Base-by-base conservation (phyloP, 257 asterid species). In the Ophiorrhiza pumila region DNA sequence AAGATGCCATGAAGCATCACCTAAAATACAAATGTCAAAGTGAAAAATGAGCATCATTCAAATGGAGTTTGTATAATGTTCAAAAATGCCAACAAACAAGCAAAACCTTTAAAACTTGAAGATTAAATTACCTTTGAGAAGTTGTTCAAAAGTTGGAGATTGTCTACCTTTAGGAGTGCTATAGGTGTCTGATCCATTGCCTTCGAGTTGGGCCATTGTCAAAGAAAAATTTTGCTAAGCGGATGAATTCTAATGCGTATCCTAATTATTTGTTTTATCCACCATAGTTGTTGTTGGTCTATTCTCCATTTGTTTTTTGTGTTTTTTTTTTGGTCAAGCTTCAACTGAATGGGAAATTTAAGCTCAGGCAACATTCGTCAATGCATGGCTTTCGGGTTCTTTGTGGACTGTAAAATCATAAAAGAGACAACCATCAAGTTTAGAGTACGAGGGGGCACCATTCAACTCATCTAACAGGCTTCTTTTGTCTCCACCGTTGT, bases 141-240 rank as follows among this genome's bases (percentile, higher is more conserved):
- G 80, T 59, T 86, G 98, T 59, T 85, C 95, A 80, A 84, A 85
- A 50, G 95, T 79, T 27, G 92, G 85, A 27, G 89, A 81, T 27
- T 68, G 63, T 69, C 73, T 89, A 71, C 85, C 65, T 65, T 45
- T 61, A 22, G 86, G 85, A 50, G 77, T 78, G 73, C 62, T 75
- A n/a, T 84, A 75, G 65, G 84, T 73, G 23, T 89, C 87, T 72
- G 57, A 42, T 58, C 78, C 60, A 41, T 65, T 71, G 78, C 80
- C 77, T 13, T 84, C 86, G 14, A 80, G 83, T 68, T 90, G 91
- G 63, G 93, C 85, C 96, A 90, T 86, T 73, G 71, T 25, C 32
- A 10, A 17, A 23, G n/a, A 49, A 42, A 37, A 63, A 22, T 23
- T 62, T 62, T 37, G 47, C 31, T 1, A 20, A 37, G 22, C 7